These are phyloP conservation scores for Acacia acuminata DNA, from an alignment of 306 rosid genomes.

Conservation along the genomic window DNA sequence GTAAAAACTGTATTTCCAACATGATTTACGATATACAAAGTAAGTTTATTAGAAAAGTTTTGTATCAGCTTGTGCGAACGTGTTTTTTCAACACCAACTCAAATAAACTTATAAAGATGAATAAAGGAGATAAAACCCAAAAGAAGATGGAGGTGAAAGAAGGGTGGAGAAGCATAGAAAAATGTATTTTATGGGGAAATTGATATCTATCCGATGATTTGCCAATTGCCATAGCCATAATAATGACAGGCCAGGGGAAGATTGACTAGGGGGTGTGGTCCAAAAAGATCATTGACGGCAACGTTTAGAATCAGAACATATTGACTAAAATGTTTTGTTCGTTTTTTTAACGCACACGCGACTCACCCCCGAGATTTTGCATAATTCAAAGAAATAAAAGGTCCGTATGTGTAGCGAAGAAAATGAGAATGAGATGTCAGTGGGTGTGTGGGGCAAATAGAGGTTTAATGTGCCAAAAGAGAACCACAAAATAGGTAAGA, in stretches of 20 bases:
- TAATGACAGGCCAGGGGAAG: slow-evolving; percentile 32
- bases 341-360: slow-evolving; percentile 12
- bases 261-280: slow-evolving; percentile 27
- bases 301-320: slow-evolving; percentile 15
- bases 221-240: background rate
- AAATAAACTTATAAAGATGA: background rate
- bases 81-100: no score
- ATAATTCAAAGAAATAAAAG: background rate
- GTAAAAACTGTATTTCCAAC: no score
- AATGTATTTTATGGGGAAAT: background rate
- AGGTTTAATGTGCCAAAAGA: background rate
- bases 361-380: slow-evolving; percentile 1
- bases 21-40: no score
- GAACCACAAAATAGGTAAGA: no score
- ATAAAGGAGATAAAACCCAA: no score
- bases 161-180: background rate
- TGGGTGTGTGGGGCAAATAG: slow-evolving; percentile 39
- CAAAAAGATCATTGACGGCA: slow-evolving; percentile 31
- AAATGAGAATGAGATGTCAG: background rate
- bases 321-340: background rate
- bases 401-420: background rate
- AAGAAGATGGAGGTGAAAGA: slow-evolving; percentile 4
- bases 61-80: no score
- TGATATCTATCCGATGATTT: slow-evolving; percentile 23
- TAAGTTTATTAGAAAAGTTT: no score